Conservation (phyloP, 2,329 filamentous ascomycete species). For the Trichoderma breve region DNA sequence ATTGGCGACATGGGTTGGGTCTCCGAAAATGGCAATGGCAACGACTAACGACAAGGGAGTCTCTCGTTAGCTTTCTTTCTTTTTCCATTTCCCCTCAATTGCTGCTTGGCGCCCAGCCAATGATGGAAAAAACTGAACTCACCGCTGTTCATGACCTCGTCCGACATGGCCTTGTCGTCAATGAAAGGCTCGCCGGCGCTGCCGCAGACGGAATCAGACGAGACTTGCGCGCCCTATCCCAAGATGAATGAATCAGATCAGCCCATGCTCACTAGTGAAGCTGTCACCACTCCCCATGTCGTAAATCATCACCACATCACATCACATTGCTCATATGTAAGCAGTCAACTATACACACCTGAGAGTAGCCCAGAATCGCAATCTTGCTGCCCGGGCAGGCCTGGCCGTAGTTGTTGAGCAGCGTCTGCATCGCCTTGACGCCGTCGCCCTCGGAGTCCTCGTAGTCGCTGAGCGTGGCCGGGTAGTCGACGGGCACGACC, state of each 20-base stretch:
- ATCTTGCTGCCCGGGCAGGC: conserved; percentile 41
- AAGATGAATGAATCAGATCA: neutral
- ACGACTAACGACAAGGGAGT: conserved; percentile 34
- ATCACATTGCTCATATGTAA: no score
- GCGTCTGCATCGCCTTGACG: conserved; percentile 31
- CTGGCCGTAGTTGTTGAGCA: conserved; percentile 34
- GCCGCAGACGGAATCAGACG: conserved; percentile 40
- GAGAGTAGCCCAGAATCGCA: conserved; percentile 43
- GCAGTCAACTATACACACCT: conserved; percentile 28
- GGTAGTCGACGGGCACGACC: conserved; percentile 39
- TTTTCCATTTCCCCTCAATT: neutral
- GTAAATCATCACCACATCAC: neutral
- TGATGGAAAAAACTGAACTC: conserved; percentile 18
- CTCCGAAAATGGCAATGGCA: conserved; percentile 41
- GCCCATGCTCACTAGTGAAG: neutral
- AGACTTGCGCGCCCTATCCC: conserved; percentile 39
- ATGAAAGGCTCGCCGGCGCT: conserved; percentile 31
- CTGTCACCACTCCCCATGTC: neutral
- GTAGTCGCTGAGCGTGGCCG: conserved; percentile 37
- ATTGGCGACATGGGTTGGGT: conserved; percentile 40
- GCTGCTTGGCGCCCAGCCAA: neutral
- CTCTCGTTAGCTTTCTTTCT: neutral
- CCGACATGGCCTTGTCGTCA: conserved; percentile 26
- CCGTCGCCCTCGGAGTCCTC: conserved; percentile 37
- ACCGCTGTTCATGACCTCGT: conserved; percentile 36